Base-by-base conservation (phyloP, 805 yeast genomes). In the Hanseniaspora taiwanica region DNA sequence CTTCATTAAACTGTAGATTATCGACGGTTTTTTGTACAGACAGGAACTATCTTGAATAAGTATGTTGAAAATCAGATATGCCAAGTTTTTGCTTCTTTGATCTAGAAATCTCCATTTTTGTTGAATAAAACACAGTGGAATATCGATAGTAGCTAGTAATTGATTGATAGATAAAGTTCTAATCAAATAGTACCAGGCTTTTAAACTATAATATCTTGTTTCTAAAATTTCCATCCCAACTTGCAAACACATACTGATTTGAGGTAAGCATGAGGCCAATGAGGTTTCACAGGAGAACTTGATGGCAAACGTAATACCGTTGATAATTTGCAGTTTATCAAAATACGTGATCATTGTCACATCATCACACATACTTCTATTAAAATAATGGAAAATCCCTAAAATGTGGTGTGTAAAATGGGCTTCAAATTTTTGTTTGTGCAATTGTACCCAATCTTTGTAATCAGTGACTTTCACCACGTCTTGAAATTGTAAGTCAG, bases 231-330 rank as follows among this genome's bases (percentile, higher is more conserved):
- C 86, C 18, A 87, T 58, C 0, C 89, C 78, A 1, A 86, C 76
- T 53, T 85, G 95, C 10, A 89, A 61, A 49, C 94, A 81, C 2
- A 94, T 81, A 44, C 84, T 79, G 4, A 89, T 73, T 54, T 87
- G 97, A 0, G 95, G 93, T 27, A 81, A 58, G 0, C 84, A 83
- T 2, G 81, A 72, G 4, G 74, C 70, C 23, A 81, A 71, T 13
- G 76, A 65, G 20, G 67, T 62, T 5, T 70, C 69, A 2, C 75
- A 62, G 2, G 75, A 58, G 41, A 51, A 44, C 34, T 68, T 65
- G 6, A 82, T 73, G 19, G 89, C 59, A 42, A 79, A 73, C 29
- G 78, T 73, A 23, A 89, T 71, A 1, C 95, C 96, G 42, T 74
- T 65, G 2, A 89, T 66, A 1, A 89, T 78, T 27, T 74, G 69